Base-by-base conservation (phyloP, 1,139 yeast genomes). In the Diutina sp. region DNA sequence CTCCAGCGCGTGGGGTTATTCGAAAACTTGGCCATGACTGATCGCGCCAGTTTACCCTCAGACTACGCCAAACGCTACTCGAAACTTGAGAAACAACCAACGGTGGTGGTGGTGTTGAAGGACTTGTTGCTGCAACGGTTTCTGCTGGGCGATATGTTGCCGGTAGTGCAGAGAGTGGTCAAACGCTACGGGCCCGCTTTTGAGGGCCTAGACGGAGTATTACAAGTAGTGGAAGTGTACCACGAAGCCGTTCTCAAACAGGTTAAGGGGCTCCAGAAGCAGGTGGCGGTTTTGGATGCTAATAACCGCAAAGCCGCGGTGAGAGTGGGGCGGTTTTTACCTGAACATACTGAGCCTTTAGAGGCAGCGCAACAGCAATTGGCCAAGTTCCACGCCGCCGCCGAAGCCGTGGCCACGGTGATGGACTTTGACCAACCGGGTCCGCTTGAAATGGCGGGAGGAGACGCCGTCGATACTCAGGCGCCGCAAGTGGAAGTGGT, bases 281-380 rank as follows among this genome's bases (percentile, higher is more conserved):
- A 67, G 21, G 66, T 79, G 1, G 64, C 66, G 28, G 70, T 70
- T 29, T 64, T 76, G 32, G 71, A 70, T 16, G 66, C 69, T 28
- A 72, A 73, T 51, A 81, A 79, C 60, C 76, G 76, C 57, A 78
- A 76, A 57, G 80, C 84, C 1, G 82, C 85, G 55, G 78, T 87
- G 56, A 76, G 87, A 62, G 82, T 87, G 1, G 96, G 96, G 35
- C 79, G 78, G 60, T 67, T 80, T 5, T 67, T 80, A 32, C 89
- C 84, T 46, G 85, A 82, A 53, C 69, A 76, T 48, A 73, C 76
- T 51, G 69, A 66, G 0, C 77, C 74, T 55, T 68, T 78, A 51
- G 79, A 79, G 18, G 69, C 66, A 12, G 59, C 74, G 28, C 63
- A 67, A 14, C 70, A 69, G 1, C 59, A 70, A 3, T 77, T 76